These are phyloP conservation scores for Eutrema yunnanense DNA, from an alignment of 345 rosid genomes.

Conservation along the genomic window DNA sequence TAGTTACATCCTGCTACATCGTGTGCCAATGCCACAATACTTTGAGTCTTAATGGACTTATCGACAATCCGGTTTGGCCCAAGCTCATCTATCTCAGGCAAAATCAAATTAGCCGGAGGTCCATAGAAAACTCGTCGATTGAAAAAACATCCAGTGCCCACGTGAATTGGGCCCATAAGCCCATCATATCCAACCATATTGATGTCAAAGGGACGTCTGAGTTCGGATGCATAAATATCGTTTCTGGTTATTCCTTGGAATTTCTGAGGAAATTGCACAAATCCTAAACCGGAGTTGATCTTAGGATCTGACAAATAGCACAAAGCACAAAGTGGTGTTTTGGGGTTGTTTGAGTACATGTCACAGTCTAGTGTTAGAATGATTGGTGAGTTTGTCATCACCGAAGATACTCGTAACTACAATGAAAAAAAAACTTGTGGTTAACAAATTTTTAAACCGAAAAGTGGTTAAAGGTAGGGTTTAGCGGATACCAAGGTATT, in stretches of 20 bases:
- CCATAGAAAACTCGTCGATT: constrained; percentile 55
- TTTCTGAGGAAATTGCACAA: constrained; percentile 68
- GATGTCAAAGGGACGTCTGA: constrained; percentile 32
- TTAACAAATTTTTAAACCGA: neutral
- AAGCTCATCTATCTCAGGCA: constrained; percentile 38
- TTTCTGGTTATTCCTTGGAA: constrained; percentile 43
- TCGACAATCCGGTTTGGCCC: constrained; percentile 14
- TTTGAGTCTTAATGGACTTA: constrained; percentile 26
- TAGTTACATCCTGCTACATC: constrained; percentile 46
- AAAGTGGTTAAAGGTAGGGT: neutral
- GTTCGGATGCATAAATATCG: constrained; percentile 50
- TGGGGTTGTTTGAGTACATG: constrained; percentile 68
- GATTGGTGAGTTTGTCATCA: constrained; percentile 65
- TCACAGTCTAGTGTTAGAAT: constrained; percentile 76
- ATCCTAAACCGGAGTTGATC: constrained; percentile 24
- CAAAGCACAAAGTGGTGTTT: constrained; percentile 38
- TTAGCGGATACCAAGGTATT: constrained; percentile 38
- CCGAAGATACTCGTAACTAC: constrained; percentile 69
- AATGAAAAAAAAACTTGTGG: neutral
- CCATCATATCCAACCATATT: constrained; percentile 52
- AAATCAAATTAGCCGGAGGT: constrained; percentile 14
- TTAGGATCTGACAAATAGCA: constrained; percentile 49
- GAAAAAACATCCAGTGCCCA: constrained; percentile 68
- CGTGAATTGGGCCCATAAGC: constrained; percentile 34
- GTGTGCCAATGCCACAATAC: constrained; percentile 38